Conservation (phyloP, 768 basidiomycete genomes). For the Russula ochroleuca region DNA sequence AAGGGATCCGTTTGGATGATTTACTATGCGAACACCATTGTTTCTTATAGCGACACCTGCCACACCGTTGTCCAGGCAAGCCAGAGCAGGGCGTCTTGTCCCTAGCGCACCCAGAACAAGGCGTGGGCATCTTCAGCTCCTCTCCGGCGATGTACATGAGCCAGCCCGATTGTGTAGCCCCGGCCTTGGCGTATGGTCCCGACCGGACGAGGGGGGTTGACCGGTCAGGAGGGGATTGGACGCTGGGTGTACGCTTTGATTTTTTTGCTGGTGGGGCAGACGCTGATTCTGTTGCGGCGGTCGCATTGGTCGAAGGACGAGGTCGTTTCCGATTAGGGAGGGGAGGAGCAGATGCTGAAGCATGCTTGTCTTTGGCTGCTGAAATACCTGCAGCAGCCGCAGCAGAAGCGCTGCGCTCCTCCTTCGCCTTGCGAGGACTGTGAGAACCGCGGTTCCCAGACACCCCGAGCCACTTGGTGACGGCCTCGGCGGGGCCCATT, state of each 20-base stretch:
- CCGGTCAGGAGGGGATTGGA: background rate
- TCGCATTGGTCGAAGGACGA: background rate
- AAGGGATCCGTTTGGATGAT: background rate
- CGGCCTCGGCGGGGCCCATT: slow-evolving; percentile 19
- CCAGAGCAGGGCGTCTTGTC: slow-evolving; percentile 17
- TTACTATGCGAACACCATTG: slow-evolving; percentile 10
- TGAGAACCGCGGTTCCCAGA: slow-evolving; percentile 6
- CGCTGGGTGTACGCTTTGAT: background rate
- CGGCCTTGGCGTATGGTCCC: slow-evolving; percentile 18
- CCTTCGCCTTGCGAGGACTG: background rate
- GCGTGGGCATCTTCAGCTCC: slow-evolving; percentile 10
- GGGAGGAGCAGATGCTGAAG: slow-evolving; percentile 2
- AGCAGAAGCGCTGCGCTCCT: background rate
- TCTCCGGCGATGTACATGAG: slow-evolving; percentile 15
- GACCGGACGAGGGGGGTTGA: background rate
- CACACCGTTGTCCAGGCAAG: slow-evolving; percentile 19
- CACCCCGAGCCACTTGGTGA: slow-evolving; percentile 19
- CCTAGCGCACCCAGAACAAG: slow-evolving; percentile 4
- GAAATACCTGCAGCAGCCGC: background rate
- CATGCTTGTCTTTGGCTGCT: background rate
- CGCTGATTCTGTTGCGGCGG: background rate
- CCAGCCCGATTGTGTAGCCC: slow-evolving; percentile 19
- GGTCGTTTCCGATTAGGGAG: slow-evolving; percentile 3
- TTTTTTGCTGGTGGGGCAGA: slow-evolving; percentile 20
- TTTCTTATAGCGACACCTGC: slow-evolving; percentile 20